phyloP scores from a whole-genome alignment of 805 yeast genomes.

The Ogataea parapolymorpha region DNA sequence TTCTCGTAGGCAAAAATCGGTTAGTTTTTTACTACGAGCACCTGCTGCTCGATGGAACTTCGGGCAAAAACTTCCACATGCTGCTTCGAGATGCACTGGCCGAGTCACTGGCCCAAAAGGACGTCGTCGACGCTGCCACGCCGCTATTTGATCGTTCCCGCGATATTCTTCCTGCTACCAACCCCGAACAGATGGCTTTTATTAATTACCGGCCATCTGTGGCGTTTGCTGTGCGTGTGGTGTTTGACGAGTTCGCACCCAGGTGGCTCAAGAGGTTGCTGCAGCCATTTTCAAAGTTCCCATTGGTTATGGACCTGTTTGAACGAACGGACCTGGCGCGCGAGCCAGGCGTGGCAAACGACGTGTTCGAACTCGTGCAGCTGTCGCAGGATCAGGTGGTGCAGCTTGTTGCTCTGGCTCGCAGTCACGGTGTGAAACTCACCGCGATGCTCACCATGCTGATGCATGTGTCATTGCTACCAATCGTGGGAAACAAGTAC shows the following conservation, averaged over 20 bases:
- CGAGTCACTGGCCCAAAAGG: constrained; percentile 10
- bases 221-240: not conserved
- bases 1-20: constrained; percentile 13
- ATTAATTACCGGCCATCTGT: constrained; percentile 10
- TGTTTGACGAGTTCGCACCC: not conserved
- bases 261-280: constrained; percentile 1
- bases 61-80: constrained; percentile 30
- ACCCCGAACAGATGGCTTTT: constrained; percentile 5
- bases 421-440: constrained; percentile 16
- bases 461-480: constrained; percentile 10
- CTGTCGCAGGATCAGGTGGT: constrained; percentile 8
- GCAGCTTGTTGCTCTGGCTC: constrained; percentile 9
- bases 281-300: not conserved
- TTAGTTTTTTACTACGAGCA: constrained; percentile 30
- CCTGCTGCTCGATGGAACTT: constrained; percentile 34
- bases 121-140: not conserved
- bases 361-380: constrained; percentile 3
- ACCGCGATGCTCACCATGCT: constrained; percentile 18
- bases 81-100: constrained; percentile 22
- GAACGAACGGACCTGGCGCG: constrained; percentile 3
- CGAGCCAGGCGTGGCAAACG: constrained; percentile 4
- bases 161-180: not conserved
- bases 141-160: constrained; percentile 5
- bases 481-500: constrained; percentile 14
- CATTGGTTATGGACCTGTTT: constrained; percentile 1